Conservation (phyloP, 345 rosid species). For the Nephelium lappaceum region DNA sequence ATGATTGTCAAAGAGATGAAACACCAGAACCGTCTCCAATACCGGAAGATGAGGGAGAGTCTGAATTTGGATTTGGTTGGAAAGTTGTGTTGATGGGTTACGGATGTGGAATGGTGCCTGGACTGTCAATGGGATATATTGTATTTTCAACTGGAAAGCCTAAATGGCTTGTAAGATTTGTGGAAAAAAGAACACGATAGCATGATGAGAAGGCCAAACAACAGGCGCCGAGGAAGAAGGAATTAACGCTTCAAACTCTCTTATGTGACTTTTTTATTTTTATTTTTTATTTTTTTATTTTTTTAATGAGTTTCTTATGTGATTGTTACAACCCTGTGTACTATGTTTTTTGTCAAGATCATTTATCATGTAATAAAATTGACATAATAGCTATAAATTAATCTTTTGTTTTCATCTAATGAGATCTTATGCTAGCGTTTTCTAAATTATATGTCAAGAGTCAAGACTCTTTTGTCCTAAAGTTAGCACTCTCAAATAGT, state of each 20-base stretch:
- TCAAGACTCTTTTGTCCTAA: no score
- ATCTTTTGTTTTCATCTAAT: no score
- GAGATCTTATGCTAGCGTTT: no score
- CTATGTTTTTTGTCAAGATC: no score
- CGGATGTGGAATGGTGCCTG: constrained; percentile 22
- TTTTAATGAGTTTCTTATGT: no score
- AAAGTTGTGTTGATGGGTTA: constrained; percentile 20
- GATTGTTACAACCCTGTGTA: no score
- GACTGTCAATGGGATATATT: constrained; percentile 9
- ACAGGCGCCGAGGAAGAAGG: not conserved
- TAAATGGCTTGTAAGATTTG: constrained; percentile 5
- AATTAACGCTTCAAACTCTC: no score
- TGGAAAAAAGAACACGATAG: not conserved
- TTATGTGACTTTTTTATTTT: no score
- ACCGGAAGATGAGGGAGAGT: not conserved
- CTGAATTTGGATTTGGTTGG: not conserved
- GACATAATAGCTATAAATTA: no score
- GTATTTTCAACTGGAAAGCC: constrained; percentile 20
- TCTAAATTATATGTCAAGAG: no score
- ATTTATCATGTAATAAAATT: not conserved
- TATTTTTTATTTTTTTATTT: no score
- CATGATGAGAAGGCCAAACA: not conserved
- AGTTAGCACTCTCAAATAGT: no score
- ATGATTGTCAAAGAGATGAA: not conserved
- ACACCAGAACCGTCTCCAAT: not conserved